Base-by-base conservation (phyloP, 306 rosid genomes). In the Cyclanthera cordifolia region DNA sequence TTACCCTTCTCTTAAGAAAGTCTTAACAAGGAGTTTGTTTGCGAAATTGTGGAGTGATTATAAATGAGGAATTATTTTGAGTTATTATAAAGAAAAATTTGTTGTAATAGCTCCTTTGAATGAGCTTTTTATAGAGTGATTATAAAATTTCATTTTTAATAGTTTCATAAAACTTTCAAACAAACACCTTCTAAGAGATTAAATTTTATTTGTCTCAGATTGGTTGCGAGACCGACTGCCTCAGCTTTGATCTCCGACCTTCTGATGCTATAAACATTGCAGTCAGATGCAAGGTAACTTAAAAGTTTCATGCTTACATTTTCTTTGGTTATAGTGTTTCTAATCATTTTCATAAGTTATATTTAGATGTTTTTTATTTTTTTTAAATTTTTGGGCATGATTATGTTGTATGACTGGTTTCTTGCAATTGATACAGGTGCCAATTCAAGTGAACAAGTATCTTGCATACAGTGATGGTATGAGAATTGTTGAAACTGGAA, bases 261-360 rank as follows among this genome's bases (percentile, higher is more conserved):
- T 93, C 99, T 47, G 99, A 93, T 69, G 99, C 99, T 34, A 93
- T 93, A 83, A 93, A 93, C 81, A 87, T 93, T 79, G 99, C 99
- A 37, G 88, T 93, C 50, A 79, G 91, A 76, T 93, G 99, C 96
- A 87, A 93, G 96, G 99, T 93, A 80, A 46, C 53, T 30, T 17
- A 70, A 21, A 34, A 32, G 32, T 63, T 56, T 54, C 16, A 1
- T 51, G 53, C 67, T 0, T 63, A 16, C 23, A 14, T 61, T 39
- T 60, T 34, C 30, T 5, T 34, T 34, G 53, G 53, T 64, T 14
- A 25, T 21, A 9, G 45, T 14, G 70, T 23, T 13, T 64, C 15
- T 64, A 12, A 9, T 21, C 17, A 64, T 20, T 64, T 41, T 41
- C n/a, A 2, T 17, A 6, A 61, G 68, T 21, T 41, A n/a, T 46